Percentiles rank a stretch among this genome's conserved stretches.
Conservation (phyloP, 2,329 filamentous ascomycete species). For the Calonectria montana region DNA sequence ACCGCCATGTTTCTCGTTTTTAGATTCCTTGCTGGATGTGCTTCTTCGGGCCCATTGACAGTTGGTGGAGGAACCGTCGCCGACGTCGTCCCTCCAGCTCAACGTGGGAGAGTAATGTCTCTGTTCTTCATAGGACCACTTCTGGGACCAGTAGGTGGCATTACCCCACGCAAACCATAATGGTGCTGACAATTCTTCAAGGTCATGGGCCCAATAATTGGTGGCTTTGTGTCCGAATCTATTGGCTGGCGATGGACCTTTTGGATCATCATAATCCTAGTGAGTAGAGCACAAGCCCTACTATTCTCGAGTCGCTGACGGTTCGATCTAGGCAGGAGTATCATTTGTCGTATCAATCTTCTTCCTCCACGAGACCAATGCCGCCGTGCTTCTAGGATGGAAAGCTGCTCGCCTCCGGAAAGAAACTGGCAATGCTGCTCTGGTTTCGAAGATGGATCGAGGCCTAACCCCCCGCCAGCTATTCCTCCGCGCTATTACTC, state of each 20-base stretch:
- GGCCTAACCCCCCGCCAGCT: constrained; percentile 29
- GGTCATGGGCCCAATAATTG: constrained; percentile 45
- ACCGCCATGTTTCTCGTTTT: constrained; percentile 70
- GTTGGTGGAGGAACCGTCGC: constrained; percentile 73
- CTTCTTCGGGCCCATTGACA: constrained; percentile 70
- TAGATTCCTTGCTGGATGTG: constrained; percentile 69
- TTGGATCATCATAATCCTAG: constrained; percentile 61
- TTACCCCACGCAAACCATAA: not conserved
- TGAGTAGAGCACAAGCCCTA: constrained; percentile 19
- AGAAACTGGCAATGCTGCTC: constrained; percentile 25
- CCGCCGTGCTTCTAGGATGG: constrained; percentile 11
- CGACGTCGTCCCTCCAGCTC: constrained; percentile 67
- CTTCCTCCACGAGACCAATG: constrained; percentile 45
- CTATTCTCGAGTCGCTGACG: constrained; percentile 17
- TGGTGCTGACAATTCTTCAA: constrained; percentile 22
- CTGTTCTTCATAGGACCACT: constrained; percentile 71
- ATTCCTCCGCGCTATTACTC: constrained; percentile 47
- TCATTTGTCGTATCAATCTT: constrained; percentile 27
- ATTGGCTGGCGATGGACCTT: constrained; percentile 63
- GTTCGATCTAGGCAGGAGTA: constrained; percentile 19
- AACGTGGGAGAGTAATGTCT: constrained; percentile 71
- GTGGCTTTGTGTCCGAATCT: constrained; percentile 57
- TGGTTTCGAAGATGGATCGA: constrained; percentile 28
- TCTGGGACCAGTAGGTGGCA: constrained; percentile 58
- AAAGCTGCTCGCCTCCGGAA: constrained; percentile 25